Conservation (phyloP, 441 rosid genomes). For the Croton setiger region DNA sequence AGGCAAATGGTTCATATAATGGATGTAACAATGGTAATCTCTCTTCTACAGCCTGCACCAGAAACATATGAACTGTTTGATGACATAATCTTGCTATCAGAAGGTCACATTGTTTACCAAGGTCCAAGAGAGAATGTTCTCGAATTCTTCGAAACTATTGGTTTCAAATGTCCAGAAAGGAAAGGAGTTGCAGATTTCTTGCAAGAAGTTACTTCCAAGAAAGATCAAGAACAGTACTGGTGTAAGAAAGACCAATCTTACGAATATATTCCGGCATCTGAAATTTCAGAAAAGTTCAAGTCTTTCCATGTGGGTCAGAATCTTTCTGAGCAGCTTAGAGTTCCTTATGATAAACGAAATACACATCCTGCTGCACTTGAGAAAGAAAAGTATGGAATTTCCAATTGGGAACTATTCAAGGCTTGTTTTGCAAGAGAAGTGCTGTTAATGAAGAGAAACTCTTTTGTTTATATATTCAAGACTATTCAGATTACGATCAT, state of each 20-base stretch:
- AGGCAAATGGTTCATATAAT: conserved; percentile 70
- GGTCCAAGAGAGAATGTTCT: conserved; percentile 56
- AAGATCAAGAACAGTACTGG: conserved; percentile 73
- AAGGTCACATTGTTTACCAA: conserved; percentile 67
- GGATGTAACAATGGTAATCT: conserved; percentile 65
- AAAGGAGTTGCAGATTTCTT: conserved; percentile 73
- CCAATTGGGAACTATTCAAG: conserved; percentile 58
- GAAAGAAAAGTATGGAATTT: conserved; percentile 53
- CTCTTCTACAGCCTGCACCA: conserved; percentile 74
- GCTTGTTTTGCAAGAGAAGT: conserved; percentile 66
- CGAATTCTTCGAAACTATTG: conserved; percentile 54
- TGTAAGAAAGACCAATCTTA: conserved; percentile 40
- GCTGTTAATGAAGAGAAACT: conserved; percentile 62
- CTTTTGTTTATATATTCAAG: conserved; percentile 62
- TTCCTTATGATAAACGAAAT: conserved; percentile 50
- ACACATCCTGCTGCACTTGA: conserved; percentile 66
- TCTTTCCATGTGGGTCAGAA: conserved; percentile 43
- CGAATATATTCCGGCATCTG: conserved; percentile 39
- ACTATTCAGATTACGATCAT: conserved; percentile 51
- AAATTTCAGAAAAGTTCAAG: conserved; percentile 41
- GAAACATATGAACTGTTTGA: conserved; percentile 66
- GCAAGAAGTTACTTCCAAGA: conserved; percentile 69
- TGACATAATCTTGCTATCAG: conserved; percentile 57
- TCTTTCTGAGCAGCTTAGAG: conserved; percentile 37
- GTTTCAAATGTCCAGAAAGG: conserved; percentile 68